Conservation (phyloP, 345 rosid genomes). For the Gossypium arboreum region DNA sequence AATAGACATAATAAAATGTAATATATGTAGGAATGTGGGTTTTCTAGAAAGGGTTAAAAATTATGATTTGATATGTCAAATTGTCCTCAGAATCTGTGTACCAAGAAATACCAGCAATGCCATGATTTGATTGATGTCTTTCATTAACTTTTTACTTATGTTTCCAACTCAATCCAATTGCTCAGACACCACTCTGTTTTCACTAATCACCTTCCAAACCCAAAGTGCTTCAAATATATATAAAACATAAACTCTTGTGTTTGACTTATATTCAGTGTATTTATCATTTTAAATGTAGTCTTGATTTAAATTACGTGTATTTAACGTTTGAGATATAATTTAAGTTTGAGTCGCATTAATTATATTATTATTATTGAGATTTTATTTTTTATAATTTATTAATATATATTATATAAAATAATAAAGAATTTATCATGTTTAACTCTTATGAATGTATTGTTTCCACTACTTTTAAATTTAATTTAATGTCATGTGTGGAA, state of each 20-base stretch:
- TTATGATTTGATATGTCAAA: not conserved
- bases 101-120: not conserved
- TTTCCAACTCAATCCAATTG: not conserved
- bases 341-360: fast-evolving
- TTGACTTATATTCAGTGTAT: too few relatives aligned
- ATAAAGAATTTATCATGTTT: not conserved
- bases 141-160: not conserved
- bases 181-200: not conserved
- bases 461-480: too few relatives aligned
- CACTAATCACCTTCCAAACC: not conserved
- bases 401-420: too few relatives aligned
- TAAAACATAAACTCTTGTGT: too few relatives aligned
- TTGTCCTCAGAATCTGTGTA: slow-evolving; percentile 9
- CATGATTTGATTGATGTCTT: not conserved
- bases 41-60: not conserved
- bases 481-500: too few relatives aligned
- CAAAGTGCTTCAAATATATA: not conserved
- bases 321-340: too few relatives aligned
- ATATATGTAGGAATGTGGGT: too few relatives aligned
- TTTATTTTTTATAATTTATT: too few relatives aligned
- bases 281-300: too few relatives aligned
- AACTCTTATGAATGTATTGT: not conserved
- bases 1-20: too few relatives aligned
- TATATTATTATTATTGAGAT: too few relatives aligned
- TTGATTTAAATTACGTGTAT: too few relatives aligned